A percentile compares a stretch with the other conserved stretches of the same genome.
Evolutionary conservation across 139 green algal genomes (phyloP).

Genomic region (Chlamydomonas sp.): DNA sequence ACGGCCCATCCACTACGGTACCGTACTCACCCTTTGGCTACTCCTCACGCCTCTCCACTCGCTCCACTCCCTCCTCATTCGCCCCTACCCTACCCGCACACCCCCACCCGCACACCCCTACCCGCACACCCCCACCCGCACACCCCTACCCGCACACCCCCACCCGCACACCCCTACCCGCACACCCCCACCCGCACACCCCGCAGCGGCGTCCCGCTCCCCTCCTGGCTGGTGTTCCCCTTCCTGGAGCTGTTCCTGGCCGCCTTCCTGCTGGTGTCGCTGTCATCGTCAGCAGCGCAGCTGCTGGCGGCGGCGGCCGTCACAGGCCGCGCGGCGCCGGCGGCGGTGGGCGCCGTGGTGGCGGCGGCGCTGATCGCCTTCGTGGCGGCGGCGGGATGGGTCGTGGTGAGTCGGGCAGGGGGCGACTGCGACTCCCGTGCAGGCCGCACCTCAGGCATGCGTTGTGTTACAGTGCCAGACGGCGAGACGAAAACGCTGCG

Average conservation of each 20-base stretch:
- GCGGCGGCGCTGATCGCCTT: background rate
- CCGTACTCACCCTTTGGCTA: background rate
- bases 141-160: too few species aligned
- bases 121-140: background rate
- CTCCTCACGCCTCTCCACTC: background rate
- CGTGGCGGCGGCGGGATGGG: background rate
- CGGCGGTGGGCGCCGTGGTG: slow-evolving; percentile 3
- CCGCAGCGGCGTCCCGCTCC: background rate
- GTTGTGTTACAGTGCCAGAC: too few species aligned
- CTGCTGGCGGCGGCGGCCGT: background rate
- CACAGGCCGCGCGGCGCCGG: background rate
- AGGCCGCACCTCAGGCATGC: too few species aligned
- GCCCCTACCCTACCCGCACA: background rate
- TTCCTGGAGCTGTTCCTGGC: slow-evolving; percentile 22
- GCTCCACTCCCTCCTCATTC: background rate
- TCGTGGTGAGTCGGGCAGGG: slow-evolving; percentile 1
- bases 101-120: background rate
- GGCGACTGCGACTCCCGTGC: background rate
- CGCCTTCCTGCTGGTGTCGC: background rate
- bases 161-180: background rate
- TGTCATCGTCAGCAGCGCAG: background rate
- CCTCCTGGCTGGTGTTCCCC: slow-evolving; percentile 25
- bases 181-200: too few species aligned
- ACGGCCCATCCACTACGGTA: background rate
- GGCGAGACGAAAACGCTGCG: too few species aligned